Conservation (phyloP, 371 early-diverging fungal genomes). For the Mortierella sp. region DNA sequence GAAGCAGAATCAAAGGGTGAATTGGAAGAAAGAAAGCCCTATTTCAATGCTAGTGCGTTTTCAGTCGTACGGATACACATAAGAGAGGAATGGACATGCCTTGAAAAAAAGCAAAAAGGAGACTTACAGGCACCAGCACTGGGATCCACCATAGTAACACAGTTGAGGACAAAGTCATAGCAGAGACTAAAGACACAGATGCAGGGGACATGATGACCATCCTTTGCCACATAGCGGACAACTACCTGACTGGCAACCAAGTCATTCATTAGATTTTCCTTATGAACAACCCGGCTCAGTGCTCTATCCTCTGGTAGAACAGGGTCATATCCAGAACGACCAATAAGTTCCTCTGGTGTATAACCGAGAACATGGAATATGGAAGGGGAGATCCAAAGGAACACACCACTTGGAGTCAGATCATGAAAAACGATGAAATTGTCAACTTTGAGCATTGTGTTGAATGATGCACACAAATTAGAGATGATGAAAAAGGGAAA, state of each 20-base stretch:
- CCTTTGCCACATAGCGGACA: slow-evolving; percentile 25
- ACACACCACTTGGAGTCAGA: slow-evolving; percentile 60
- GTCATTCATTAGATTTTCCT: slow-evolving; percentile 61
- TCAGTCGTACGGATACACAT: no score
- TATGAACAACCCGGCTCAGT: slow-evolving; percentile 50
- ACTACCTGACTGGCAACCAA: slow-evolving; percentile 50
- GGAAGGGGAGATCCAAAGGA: slow-evolving; percentile 63
- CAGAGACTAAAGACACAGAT: slow-evolving; percentile 22
- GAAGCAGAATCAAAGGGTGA: no score
- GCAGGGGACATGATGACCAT: slow-evolving; percentile 16
- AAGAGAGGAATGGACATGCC: no score
- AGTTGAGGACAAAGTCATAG: slow-evolving; percentile 29
- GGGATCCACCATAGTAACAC: slow-evolving; percentile 17
- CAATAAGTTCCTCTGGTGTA: slow-evolving; percentile 62
- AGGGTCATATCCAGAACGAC: slow-evolving; percentile 57
- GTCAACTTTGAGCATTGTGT: slow-evolving; percentile 19
- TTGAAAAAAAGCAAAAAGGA: not conserved
- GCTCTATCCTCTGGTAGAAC: slow-evolving; percentile 59
- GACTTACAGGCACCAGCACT: slow-evolving; percentile 20
- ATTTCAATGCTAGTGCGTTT: no score
- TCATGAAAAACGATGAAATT: slow-evolving; percentile 68
- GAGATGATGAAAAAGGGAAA: not conserved
- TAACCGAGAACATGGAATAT: slow-evolving; percentile 63
- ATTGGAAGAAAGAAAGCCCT: no score
- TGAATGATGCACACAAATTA: not conserved